phyloP scores from a whole-genome alignment of 768 basidiomycete species.

The Strobilomyces confusus region DNA sequence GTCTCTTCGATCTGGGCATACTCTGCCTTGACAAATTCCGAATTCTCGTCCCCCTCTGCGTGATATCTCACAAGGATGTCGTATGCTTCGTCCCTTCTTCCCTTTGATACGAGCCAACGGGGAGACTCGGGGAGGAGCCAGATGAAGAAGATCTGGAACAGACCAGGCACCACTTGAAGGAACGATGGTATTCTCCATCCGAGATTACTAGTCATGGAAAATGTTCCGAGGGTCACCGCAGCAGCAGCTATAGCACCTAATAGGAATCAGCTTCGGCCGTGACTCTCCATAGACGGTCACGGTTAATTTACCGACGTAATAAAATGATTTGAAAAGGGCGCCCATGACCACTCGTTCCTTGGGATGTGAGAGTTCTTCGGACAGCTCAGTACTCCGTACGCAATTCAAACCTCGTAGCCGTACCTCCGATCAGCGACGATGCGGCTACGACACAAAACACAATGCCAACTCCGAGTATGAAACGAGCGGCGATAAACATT shows the following conservation, averaged over 20 bases:
- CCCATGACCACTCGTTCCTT: constrained; percentile 7
- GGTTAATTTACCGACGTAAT: neutral
- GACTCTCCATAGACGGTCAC: no score
- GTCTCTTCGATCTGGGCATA: constrained; percentile 32
- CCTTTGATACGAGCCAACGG: neutral
- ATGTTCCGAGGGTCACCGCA: neutral
- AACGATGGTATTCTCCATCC: neutral
- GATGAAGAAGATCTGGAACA: neutral
- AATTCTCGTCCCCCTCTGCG: constrained; percentile 12
- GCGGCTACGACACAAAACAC: neutral
- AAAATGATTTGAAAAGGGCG: neutral
- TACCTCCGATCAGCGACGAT: neutral
- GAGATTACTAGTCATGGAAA: neutral
- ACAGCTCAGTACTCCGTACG: neutral
- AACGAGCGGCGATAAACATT: constrained; percentile 1
- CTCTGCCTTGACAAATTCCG: constrained; percentile 56
- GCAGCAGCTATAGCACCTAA: neutral
- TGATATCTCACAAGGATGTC: neutral
- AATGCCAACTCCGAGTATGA: neutral
- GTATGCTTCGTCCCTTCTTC: neutral
- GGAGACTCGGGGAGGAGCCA: neutral
- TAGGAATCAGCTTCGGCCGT: neutral
- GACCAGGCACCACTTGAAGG: neutral
- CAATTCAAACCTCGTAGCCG: neutral
- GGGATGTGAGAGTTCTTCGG: constrained; percentile 13